These are phyloP conservation scores for Rhododendron vialii DNA, from an alignment of 148 eudicot genomes.

Conservation along the genomic window DNA sequence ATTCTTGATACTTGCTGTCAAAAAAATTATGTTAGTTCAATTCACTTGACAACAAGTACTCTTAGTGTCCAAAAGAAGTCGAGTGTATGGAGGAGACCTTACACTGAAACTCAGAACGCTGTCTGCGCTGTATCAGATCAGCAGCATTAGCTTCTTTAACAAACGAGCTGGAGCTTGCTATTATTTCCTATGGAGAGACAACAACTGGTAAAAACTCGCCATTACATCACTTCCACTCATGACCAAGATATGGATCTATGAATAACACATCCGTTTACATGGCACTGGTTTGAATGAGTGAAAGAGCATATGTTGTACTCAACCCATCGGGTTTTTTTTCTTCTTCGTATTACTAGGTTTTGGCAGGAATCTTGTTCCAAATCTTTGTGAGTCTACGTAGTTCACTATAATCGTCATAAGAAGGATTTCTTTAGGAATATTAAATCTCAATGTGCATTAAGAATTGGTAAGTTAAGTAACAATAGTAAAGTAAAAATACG, in stretches of 20 bases:
- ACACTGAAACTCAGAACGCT: constrained; percentile 90
- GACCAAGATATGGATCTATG: not conserved
- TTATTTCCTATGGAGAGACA: constrained; percentile 53
- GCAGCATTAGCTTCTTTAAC: constrained; percentile 79
- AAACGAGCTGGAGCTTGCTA: constrained; percentile 50
- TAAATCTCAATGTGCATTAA: not conserved
- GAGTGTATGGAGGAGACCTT: constrained; percentile 12
- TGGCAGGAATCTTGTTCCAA: not conserved
- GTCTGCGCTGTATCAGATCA: constrained; percentile 81
- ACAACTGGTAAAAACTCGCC: constrained; percentile 46
- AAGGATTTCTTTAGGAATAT: not conserved
- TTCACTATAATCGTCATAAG: not conserved
- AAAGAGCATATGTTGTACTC: not conserved
- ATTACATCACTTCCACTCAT: constrained; percentile 25
- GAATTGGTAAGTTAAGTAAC: not conserved
- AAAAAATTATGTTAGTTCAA: constrained; percentile 14
- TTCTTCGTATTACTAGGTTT: not conserved
- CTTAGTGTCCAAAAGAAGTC: not conserved
- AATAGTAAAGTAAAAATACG: too few relatives aligned
- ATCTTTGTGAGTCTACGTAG: not conserved
- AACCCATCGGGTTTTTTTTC: not conserved
- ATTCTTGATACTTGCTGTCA: constrained; percentile 65
- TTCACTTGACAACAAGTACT: constrained; percentile 2
- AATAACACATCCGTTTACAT: not conserved
- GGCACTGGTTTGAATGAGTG: not conserved